phyloP scores from a whole-genome alignment of 139 green algal genomes.

The Auxenochlorella pyrenoidosa region DNA sequence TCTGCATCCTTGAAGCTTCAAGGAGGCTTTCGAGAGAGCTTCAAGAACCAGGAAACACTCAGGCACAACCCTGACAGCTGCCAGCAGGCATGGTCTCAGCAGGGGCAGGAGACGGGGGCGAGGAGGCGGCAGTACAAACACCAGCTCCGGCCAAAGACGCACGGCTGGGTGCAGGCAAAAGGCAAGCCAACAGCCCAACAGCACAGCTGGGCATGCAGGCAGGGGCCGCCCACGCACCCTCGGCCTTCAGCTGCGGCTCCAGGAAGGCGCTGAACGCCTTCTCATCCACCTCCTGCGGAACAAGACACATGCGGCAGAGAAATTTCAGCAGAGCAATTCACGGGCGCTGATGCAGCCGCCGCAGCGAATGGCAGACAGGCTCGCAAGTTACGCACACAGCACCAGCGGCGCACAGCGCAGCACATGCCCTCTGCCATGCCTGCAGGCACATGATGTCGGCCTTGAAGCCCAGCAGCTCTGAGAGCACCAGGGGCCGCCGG shows the following conservation, averaged over 20 bases:
- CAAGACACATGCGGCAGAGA: background rate
- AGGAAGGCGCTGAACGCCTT: conserved; percentile 62
- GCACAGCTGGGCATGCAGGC: background rate
- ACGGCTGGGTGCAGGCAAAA: background rate
- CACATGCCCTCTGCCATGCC: background rate
- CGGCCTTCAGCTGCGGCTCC: conserved; percentile 31
- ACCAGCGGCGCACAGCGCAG: background rate
- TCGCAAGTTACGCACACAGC: background rate
- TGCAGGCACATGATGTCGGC: conserved; percentile 72
- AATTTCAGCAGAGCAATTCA: background rate
- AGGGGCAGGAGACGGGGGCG: too few species aligned
- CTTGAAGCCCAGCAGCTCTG: conserved; percentile 80
- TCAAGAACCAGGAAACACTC: too few species aligned
- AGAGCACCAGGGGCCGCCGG: conserved; percentile 79
- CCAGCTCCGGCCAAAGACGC: background rate
- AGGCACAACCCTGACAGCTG: too few species aligned
- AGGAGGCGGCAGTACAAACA: too few species aligned
- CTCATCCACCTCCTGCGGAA: conserved; percentile 89
- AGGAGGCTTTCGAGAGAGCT: too few species aligned
- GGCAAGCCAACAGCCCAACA: background rate
- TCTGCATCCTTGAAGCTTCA: too few species aligned
- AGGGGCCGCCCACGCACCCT: conserved; percentile 2
- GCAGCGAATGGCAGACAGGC: background rate
- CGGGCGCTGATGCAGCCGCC: too few species aligned
- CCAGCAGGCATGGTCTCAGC: too few species aligned